Conservation (phyloP, 108 stramenopile genomes). For the Fistulifera pelliculosa region DNA sequence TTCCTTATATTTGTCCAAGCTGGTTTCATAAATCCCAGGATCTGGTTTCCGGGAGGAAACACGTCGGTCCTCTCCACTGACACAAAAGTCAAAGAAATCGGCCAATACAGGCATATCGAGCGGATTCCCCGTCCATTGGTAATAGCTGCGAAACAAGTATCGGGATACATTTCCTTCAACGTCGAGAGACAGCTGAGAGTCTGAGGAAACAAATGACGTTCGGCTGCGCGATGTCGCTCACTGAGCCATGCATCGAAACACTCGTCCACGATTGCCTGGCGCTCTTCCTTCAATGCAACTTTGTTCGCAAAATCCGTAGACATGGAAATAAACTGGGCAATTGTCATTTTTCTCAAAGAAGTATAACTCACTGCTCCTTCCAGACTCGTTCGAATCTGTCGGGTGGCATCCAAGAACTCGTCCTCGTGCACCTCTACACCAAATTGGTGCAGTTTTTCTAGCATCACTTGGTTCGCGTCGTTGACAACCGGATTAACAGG, state of each 20-base stretch:
- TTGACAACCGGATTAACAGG: conserved; percentile 58
- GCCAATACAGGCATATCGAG: conserved; percentile 37
- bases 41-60: conserved; percentile 52
- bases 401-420: conserved; percentile 29
- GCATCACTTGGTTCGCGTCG: conserved; percentile 60
- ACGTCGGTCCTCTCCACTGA: conserved; percentile 60
- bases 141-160: conserved; percentile 46
- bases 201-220: conserved; percentile 39
- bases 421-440: conserved; percentile 9
- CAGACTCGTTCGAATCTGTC: conserved; percentile 30
- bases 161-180: conserved; percentile 23
- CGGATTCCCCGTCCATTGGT: conserved; percentile 68
- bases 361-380: conserved; percentile 40
- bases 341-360: conserved; percentile 41
- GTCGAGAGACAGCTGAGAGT: conserved; percentile 21
- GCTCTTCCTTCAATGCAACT: neutral
- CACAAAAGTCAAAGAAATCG: conserved; percentile 54
- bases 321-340: conserved; percentile 9
- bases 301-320: neutral
- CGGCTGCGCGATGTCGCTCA: conserved; percentile 49
- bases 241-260: conserved; percentile 47
- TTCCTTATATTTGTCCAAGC: conserved; percentile 23
- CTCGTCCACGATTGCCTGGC: conserved; percentile 18
- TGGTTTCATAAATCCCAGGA: conserved; percentile 47
- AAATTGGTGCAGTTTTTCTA: conserved; percentile 20